phyloP scores from a whole-genome alignment of 2,329 filamentous ascomycete species.

The Xylariomycetidae sp. region DNA sequence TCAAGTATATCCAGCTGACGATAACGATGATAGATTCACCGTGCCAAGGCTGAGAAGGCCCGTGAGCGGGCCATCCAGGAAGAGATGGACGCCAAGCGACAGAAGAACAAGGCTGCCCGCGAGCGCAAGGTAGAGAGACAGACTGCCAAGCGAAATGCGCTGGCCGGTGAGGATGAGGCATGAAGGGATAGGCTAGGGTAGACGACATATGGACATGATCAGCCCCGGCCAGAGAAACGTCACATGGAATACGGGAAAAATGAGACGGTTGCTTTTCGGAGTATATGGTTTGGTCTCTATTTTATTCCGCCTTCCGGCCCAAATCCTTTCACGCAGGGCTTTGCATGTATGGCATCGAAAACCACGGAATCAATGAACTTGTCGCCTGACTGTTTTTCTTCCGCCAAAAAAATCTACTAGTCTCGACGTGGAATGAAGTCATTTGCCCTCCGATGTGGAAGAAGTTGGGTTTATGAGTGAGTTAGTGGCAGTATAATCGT shows the following conservation, averaged over 20 bases:
- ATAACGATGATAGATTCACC: slow-evolving; percentile 76
- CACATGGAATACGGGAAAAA: slow-evolving; percentile 24
- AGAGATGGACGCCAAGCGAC: slow-evolving; percentile 99
- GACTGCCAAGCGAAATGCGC: slow-evolving; percentile 82
- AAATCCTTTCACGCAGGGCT: slow-evolving; percentile 27
- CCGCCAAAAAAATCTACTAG: too few relatives aligned
- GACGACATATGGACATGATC: slow-evolving; percentile 21
- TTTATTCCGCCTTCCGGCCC: slow-evolving; percentile 30
- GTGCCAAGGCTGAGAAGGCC: slow-evolving; percentile 98
- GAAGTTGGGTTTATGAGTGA: too few relatives aligned
- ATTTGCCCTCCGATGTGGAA: too few relatives aligned
- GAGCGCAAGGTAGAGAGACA: slow-evolving; percentile 96
- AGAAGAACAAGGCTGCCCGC: slow-evolving; percentile 99
- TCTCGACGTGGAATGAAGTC: too few relatives aligned
- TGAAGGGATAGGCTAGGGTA: slow-evolving; percentile 32
- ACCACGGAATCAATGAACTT: slow-evolving; percentile 48
- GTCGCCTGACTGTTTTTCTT: too few relatives aligned
- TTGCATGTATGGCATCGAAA: slow-evolving; percentile 53
- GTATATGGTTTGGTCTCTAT: slow-evolving; percentile 46
- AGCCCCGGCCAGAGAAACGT: slow-evolving; percentile 20
- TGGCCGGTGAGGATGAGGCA: slow-evolving; percentile 66
- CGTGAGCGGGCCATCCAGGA: slow-evolving; percentile 96
- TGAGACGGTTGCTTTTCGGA: slow-evolving; percentile 36
- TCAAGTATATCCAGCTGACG: slow-evolving; percentile 9
- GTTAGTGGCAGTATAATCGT: too few relatives aligned